These are phyloP conservation scores for Tetrapisispora iriomotensis DNA, from an alignment of 805 yeast species.

Conservation along the genomic window DNA sequence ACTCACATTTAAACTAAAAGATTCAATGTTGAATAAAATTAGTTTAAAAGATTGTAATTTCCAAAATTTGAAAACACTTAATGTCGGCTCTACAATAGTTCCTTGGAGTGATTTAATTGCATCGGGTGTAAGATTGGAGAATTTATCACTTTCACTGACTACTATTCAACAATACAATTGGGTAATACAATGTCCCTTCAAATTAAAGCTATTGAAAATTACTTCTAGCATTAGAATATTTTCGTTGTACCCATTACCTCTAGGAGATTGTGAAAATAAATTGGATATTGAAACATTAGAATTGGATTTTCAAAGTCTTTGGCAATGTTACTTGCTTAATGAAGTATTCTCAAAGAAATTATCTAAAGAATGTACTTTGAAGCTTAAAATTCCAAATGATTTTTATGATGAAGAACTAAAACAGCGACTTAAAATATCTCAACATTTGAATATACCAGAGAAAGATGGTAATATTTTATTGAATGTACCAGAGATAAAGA, in stretches of 20 bases:
- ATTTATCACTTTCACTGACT: slow-evolving; percentile 9
- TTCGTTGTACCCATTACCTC: neutral
- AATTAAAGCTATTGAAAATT: slow-evolving; percentile 5
- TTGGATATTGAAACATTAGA: neutral
- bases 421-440: neutral
- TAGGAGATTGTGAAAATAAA: neutral
- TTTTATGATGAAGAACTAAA: slow-evolving; percentile 6
- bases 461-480: slow-evolving; percentile 8
- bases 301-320: slow-evolving; percentile 9
- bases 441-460: slow-evolving; percentile 3
- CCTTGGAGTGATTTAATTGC: slow-evolving; percentile 16
- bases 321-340: slow-evolving; percentile 15
- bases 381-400: slow-evolving; percentile 6
- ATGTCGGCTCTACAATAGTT: slow-evolving; percentile 10
- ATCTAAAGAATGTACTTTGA: slow-evolving; percentile 2
- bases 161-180: slow-evolving; percentile 13
- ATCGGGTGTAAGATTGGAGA: slow-evolving; percentile 2
- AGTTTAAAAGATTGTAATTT: slow-evolving; percentile 16
- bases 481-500: slow-evolving; percentile 7
- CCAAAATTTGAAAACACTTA: slow-evolving; percentile 6
- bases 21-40: slow-evolving; percentile 6
- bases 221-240: neutral
- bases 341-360: slow-evolving; percentile 6
- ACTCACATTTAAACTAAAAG: slow-evolving; percentile 7
- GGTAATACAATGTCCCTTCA: slow-evolving; percentile 13